Conservation (phyloP, 768 basidiomycete genomes). For the Infundibulicybe gibba region DNA sequence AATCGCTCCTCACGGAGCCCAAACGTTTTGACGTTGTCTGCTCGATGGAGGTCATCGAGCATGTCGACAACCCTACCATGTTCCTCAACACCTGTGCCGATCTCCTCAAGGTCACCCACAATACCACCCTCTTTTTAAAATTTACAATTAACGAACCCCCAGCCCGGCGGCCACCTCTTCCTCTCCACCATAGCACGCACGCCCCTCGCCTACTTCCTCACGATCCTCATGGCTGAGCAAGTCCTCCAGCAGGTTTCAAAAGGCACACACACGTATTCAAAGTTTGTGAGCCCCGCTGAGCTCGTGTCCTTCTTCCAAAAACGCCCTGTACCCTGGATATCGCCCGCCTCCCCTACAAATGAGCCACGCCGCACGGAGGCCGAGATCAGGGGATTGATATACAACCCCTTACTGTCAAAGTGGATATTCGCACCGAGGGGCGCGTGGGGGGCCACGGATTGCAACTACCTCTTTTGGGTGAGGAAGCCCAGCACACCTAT, state of each 20-base stretch:
- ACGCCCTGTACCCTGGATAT: constrained; percentile 53
- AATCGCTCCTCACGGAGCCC: constrained; percentile 61
- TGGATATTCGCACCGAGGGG: constrained; percentile 70
- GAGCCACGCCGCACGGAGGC: constrained; percentile 63
- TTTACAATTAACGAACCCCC: not conserved
- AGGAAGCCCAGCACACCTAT: constrained; percentile 45
- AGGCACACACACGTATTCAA: constrained; percentile 90
- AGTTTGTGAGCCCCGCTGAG: constrained; percentile 87
- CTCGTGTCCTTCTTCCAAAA: constrained; percentile 77
- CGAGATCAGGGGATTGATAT: constrained; percentile 77
- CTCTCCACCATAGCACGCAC: constrained; percentile 91
- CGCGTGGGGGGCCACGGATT: constrained; percentile 50
- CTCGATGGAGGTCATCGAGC: constrained; percentile 97
- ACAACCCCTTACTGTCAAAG: constrained; percentile 63
- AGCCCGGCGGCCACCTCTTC: constrained; percentile 97
- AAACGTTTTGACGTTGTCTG: constrained; percentile 88
- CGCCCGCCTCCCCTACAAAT: constrained; percentile 37
- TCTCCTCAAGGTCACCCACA: constrained; percentile 72
- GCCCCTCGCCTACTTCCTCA: constrained; percentile 45
- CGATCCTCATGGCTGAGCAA: constrained; percentile 72
- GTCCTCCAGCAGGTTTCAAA: constrained; percentile 73
- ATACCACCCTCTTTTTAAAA: not conserved
- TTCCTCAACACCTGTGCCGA: constrained; percentile 82
- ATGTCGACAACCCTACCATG: constrained; percentile 86
- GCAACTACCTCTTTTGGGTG: constrained; percentile 89